These are phyloP conservation scores for Tuber brumale DNA, from an alignment of 495 filamentous ascomycete genomes.

Conservation along the genomic window DNA sequence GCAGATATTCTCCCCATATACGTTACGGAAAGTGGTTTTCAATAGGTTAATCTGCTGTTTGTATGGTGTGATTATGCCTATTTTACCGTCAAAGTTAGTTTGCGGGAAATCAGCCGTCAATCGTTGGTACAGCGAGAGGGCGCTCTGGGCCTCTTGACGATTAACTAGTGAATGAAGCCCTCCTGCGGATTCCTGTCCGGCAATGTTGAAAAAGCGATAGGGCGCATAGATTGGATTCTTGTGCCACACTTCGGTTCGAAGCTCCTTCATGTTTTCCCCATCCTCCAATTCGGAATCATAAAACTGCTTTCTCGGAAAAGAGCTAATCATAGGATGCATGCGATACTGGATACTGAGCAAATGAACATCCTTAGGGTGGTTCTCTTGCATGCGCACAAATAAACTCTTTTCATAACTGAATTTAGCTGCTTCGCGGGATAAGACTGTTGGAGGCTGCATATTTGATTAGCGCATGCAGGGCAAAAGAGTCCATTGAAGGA, in stretches of 20 bases:
- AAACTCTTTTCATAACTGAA: conserved; percentile 97
- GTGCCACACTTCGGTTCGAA: conserved; percentile 80
- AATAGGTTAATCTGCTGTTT: conserved; percentile 84
- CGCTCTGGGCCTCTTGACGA: conserved; percentile 72
- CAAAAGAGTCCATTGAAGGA: neutral
- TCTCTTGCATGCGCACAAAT: conserved; percentile 95
- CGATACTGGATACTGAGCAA: conserved; percentile 94
- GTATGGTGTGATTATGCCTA: conserved; percentile 96
- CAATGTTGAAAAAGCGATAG: conserved; percentile 96
- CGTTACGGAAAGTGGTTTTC: conserved; percentile 59
- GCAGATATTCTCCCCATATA: conserved; percentile 68
- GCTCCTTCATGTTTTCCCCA: conserved; percentile 68
- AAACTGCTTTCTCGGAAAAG: conserved; percentile 82
- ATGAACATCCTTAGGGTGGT: conserved; percentile 83
- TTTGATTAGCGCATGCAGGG: neutral
- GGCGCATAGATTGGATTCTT: conserved; percentile 70
- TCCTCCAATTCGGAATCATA: conserved; percentile 83
- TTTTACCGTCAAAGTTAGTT: conserved; percentile 68
- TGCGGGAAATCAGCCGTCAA: conserved; percentile 63
- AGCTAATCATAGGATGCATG: conserved; percentile 95
- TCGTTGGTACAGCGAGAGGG: conserved; percentile 73
- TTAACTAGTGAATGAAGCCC: conserved; percentile 83
- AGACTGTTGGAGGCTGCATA: conserved; percentile 70
- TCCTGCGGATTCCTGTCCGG: conserved; percentile 73
- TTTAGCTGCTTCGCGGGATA: conserved; percentile 83